Percentiles rank a stretch among this genome's conserved stretches.
phyloP scores from a whole-genome alignment of 176 grass and related monocot species.

The Oryza glaberrima region DNA sequence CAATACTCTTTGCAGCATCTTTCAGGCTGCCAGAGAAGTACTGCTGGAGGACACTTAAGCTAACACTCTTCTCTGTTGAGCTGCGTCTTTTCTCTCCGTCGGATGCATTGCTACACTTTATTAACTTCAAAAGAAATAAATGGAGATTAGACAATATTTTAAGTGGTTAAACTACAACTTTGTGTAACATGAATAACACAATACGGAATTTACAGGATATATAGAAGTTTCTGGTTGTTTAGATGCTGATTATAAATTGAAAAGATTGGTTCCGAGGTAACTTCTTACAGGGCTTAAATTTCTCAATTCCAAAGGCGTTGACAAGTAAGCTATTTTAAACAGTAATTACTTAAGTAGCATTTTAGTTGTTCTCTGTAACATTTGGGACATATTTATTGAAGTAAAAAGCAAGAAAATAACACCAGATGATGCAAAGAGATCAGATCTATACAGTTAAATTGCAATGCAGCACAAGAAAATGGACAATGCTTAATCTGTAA shows the following conservation, averaged over 20 bases:
- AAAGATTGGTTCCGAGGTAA: not conserved
- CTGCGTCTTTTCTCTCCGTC: constrained; percentile 40
- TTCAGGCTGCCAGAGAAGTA: constrained; percentile 76
- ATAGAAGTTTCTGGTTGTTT: not conserved
- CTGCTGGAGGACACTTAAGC: constrained; percentile 54
- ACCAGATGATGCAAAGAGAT: not conserved
- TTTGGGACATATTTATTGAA: constrained; percentile 1
- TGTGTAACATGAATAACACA: not conserved
- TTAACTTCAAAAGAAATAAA: constrained; percentile 38
- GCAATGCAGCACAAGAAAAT: constrained; percentile 19
- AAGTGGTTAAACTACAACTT: not conserved
- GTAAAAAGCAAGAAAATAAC: not conserved
- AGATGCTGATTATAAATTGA: constrained; percentile 6
- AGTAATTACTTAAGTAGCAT: not conserved
- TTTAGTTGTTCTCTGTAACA: constrained; percentile 3
- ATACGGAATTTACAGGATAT: not conserved
- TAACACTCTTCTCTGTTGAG: constrained; percentile 52
- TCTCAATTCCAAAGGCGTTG: constrained; percentile 11
- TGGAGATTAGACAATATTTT: constrained; percentile 11
- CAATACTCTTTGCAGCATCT: constrained; percentile 81
- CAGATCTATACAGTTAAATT: constrained; percentile 9
- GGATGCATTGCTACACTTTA: constrained; percentile 34
- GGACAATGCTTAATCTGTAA: not conserved
- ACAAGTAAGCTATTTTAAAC: not conserved
- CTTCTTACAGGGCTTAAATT: not conserved